Conservation (phyloP, 352 stramenopile genomes). For the Phytophthora sp. region DNA sequence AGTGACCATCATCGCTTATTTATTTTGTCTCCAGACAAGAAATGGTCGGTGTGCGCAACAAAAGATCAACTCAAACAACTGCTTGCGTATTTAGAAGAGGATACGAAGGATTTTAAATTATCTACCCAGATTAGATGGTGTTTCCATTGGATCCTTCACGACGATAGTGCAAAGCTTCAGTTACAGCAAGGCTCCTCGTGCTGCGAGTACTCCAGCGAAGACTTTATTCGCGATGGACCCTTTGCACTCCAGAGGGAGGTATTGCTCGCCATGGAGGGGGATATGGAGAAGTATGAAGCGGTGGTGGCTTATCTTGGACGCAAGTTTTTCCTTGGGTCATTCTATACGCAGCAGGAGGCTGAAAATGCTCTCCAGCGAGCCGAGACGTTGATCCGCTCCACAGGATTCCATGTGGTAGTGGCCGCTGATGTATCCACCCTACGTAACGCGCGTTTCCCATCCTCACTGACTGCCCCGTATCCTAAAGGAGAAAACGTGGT, state of each 20-base stretch:
- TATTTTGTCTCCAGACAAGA: constrained; percentile 46
- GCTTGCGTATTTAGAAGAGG: constrained; percentile 61
- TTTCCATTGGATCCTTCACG: constrained; percentile 53
- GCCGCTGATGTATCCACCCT: constrained; percentile 28
- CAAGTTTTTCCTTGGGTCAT: constrained; percentile 59
- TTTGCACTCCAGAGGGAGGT: constrained; percentile 60
- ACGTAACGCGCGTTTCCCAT: constrained; percentile 41
- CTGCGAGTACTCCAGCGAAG: constrained; percentile 42
- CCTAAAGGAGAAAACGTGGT: constrained; percentile 52
- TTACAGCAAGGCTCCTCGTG: constrained; percentile 27
- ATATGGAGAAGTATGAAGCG: constrained; percentile 59
- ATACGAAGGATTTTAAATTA: constrained; percentile 40
- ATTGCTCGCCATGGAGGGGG: constrained; percentile 41
- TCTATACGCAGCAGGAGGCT: constrained; percentile 48
- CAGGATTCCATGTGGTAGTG: constrained; percentile 40
- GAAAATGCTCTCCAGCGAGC: constrained; percentile 50
- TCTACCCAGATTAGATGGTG: constrained; percentile 37
- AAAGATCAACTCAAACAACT: constrained; percentile 41
- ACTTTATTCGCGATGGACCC: constrained; percentile 41
- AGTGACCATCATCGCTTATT: constrained; percentile 65
- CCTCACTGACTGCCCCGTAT: constrained; percentile 34
- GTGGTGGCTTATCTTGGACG: constrained; percentile 51
- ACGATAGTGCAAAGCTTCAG: constrained; percentile 15
- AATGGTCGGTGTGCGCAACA: constrained; percentile 51
- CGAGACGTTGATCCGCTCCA: constrained; percentile 34